A percentile compares a stretch with the other conserved stretches of the same genome.
Conservation (phyloP, 2,329 filamentous ascomycete genomes). For the Tolypocladium cylindrosporum region DNA sequence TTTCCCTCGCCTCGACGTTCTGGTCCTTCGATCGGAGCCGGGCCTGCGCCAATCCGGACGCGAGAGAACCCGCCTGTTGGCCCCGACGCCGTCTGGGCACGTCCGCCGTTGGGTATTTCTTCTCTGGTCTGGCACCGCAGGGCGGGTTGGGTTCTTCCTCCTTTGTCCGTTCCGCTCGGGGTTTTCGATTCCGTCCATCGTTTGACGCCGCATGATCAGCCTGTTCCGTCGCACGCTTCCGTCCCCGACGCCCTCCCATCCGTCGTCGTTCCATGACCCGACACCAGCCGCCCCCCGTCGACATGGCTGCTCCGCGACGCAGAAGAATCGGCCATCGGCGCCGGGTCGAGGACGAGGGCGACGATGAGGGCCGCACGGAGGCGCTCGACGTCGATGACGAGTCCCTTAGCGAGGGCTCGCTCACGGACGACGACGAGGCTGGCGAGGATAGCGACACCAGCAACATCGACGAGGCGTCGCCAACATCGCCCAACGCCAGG, state of each 20-base stretch:
- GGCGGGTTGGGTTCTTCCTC: conserved; percentile 9
- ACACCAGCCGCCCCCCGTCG: conserved; percentile 10
- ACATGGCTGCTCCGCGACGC: conserved; percentile 38
- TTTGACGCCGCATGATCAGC: conserved; percentile 17
- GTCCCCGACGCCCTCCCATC: conserved; percentile 19
- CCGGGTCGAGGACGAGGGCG: conserved; percentile 60
- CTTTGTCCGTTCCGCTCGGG: not conserved
- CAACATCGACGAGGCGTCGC: conserved; percentile 47
- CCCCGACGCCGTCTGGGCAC: not conserved
- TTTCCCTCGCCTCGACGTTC: conserved; percentile 6
- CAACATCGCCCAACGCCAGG: conserved; percentile 31
- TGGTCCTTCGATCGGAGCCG: not conserved
- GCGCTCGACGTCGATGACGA: conserved; percentile 52
- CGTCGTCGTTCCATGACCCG: conserved; percentile 12
- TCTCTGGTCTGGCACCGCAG: conserved; percentile 11
- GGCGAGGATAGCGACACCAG: conserved; percentile 55
- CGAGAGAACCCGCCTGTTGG: not conserved
- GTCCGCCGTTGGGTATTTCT: conserved; percentile 1
- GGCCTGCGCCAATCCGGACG: conserved; percentile 1
- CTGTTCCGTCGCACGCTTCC: conserved; percentile 14
- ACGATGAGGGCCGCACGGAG: conserved; percentile 52
- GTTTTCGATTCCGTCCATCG: not conserved
- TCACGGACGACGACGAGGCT: conserved; percentile 50
- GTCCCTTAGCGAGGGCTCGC: conserved; percentile 54
- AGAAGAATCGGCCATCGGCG: conserved; percentile 60